Evolutionary conservation across 345 rosid genomes (phyloP).

Genomic region (Rubroshorea leprosula): DNA sequence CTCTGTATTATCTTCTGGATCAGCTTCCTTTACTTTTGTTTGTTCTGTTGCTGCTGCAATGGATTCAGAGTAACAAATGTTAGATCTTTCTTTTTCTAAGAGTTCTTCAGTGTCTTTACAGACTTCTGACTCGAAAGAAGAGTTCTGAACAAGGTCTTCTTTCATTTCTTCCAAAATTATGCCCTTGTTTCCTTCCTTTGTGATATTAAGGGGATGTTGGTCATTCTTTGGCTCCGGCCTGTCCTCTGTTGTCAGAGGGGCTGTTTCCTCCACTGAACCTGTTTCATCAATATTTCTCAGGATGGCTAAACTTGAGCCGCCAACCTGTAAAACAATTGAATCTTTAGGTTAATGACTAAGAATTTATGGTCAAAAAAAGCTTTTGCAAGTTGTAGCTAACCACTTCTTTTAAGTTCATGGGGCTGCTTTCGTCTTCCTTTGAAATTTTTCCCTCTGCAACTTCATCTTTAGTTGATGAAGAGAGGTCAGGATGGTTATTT

Average conservation of each 20-base stretch:
- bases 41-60: conserved; percentile 15
- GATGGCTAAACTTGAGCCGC: not conserved
- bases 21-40: conserved; percentile 11
- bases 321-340: conserved; percentile 21
- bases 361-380: not conserved
- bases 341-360: conserved; percentile 3
- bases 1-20: conserved; percentile 19
- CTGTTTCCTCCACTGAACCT: conserved; percentile 12
- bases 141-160: conserved; percentile 6
- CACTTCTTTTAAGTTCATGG: conserved; percentile 12
- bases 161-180: conserved; percentile 3
- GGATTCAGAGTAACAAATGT: not conserved
- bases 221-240: conserved; percentile 14
- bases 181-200: conserved; percentile 11
- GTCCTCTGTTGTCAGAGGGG: conserved; percentile 4
- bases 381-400: conserved; percentile 8
- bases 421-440: conserved; percentile 14
- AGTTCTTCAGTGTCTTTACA: conserved; percentile 14
- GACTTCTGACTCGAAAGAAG: conserved; percentile 1
- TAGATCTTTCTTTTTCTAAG: conserved; percentile 2
- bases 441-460: conserved; percentile 7
- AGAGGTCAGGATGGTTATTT: conserved; percentile 6
- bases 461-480: conserved; percentile 5
- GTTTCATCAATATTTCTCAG: conserved; percentile 13
- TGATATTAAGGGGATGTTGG: not conserved